phyloP scores from a whole-genome alignment of 495 filamentous ascomycete species.

The Cudoniella acicularis region DNA sequence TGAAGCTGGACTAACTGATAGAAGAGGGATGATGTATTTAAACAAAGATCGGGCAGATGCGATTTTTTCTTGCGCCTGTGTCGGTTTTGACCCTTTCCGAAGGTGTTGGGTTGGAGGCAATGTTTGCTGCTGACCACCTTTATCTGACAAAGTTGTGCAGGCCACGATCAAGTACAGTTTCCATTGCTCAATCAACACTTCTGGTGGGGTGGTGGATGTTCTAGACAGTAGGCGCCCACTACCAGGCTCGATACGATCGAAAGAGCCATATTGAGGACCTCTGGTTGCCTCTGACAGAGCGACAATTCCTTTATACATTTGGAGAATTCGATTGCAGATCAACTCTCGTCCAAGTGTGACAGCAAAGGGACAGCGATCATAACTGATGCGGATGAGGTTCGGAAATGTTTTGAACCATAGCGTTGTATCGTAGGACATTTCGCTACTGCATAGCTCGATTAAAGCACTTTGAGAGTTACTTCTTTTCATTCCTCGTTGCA shows the following conservation, averaged over 20 bases:
- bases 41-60: constrained; percentile 86
- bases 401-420: constrained; percentile 98
- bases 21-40: constrained; percentile 80
- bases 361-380: constrained; percentile 85
- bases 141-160: constrained; percentile 88
- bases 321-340: constrained; percentile 84
- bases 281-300: constrained; percentile 71
- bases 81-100: constrained; percentile 76
- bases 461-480: constrained; percentile 81
- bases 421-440: constrained; percentile 89
- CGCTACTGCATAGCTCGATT: constrained; percentile 92
- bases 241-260: constrained; percentile 41
- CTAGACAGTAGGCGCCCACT: constrained; percentile 45
- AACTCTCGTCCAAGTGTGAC: constrained; percentile 86
- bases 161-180: constrained; percentile 97
- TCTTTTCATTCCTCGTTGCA: constrained; percentile 86
- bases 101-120: constrained; percentile 68
- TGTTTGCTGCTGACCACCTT: constrained; percentile 62
- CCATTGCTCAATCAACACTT: constrained; percentile 94
- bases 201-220: constrained; percentile 71
- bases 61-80: constrained; percentile 72
- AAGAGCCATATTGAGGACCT: constrained; percentile 52
- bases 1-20: constrained; percentile 68
- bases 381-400: constrained; percentile 86
- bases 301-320: constrained; percentile 83